Conservation (phyloP, 129 eudicot genomes). For the Ambrosia artemisiifolia region DNA sequence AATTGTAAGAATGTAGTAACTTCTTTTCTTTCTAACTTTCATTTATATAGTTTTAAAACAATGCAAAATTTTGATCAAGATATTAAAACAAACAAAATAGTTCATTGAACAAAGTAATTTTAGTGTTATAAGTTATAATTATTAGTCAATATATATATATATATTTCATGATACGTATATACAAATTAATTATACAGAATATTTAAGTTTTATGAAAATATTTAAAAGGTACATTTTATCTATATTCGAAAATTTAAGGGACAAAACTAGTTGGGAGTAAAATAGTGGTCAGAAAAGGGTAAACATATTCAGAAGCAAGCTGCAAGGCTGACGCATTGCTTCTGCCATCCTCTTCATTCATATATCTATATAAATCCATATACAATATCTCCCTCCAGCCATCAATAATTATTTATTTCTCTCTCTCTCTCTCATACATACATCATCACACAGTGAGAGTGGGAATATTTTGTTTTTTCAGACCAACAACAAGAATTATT, state of each 20-base stretch:
- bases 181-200: too few relatives aligned
- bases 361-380: constrained; percentile 18
- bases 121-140: too few relatives aligned
- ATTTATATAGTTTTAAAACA: too few relatives aligned
- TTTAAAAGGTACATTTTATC: too few relatives aligned
- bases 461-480: constrained; percentile 16
- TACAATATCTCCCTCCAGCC: constrained; percentile 10
- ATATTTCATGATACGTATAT: too few relatives aligned
- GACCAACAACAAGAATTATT: neutral
- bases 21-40: too few relatives aligned
- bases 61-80: too few relatives aligned
- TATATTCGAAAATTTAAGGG: neutral
- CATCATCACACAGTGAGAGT: constrained; percentile 16
- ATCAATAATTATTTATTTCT: neutral
- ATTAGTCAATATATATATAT: too few relatives aligned
- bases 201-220: too few relatives aligned
- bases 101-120: too few relatives aligned
- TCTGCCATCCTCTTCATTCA: constrained; percentile 6
- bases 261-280: constrained; percentile 6
- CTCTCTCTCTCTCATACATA: constrained; percentile 6
- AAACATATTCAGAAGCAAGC: constrained; percentile 16
- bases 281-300: constrained; percentile 18
- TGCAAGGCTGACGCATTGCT: neutral
- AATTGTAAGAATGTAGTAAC: too few relatives aligned
- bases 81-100: too few relatives aligned